These are phyloP conservation scores for Oidiodendron maius DNA, from an alignment of 495 filamentous ascomycete genomes.

Conservation along the genomic window DNA sequence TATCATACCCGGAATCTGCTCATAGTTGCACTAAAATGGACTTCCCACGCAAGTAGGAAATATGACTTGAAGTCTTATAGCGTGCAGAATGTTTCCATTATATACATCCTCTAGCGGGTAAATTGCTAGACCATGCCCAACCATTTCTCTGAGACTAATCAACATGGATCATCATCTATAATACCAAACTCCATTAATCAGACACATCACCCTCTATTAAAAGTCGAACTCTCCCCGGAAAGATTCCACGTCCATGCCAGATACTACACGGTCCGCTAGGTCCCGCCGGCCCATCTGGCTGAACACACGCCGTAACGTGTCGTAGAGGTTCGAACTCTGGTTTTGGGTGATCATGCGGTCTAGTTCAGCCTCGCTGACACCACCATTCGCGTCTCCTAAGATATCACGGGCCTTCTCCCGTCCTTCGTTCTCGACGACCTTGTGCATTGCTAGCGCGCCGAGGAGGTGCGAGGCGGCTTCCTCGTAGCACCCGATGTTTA, in stretches of 20 bases:
- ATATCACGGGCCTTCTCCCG: slow-evolving; percentile 77
- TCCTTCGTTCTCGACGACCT: slow-evolving; percentile 80
- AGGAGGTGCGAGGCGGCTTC: slow-evolving; percentile 95
- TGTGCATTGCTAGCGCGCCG: slow-evolving; percentile 93
- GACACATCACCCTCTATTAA: slow-evolving; percentile 2
- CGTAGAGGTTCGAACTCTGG: slow-evolving; percentile 91
- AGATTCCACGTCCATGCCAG: slow-evolving; percentile 83
- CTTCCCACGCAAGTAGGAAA: too few species aligned
- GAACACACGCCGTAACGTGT: slow-evolving; percentile 88
- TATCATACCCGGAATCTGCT: too few species aligned
- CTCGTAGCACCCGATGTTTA: slow-evolving; percentile 92
- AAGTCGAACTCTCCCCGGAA: slow-evolving; percentile 66
- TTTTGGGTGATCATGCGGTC: slow-evolving; percentile 85
- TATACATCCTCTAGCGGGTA: too few species aligned
- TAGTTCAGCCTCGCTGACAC: slow-evolving; percentile 61
- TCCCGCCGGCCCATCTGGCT: slow-evolving; percentile 88
- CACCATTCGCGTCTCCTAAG: slow-evolving; percentile 43
- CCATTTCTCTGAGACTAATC: too few species aligned
- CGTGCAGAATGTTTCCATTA: too few species aligned
- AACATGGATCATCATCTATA: too few species aligned
- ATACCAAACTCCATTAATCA: too few species aligned
- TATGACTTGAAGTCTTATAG: too few species aligned
- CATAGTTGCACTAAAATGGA: too few species aligned
- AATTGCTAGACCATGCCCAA: too few species aligned
- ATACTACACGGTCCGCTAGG: slow-evolving; percentile 76